Conservation (phyloP, 352 stramenopile genomes). For the Globisporangium polare region DNA sequence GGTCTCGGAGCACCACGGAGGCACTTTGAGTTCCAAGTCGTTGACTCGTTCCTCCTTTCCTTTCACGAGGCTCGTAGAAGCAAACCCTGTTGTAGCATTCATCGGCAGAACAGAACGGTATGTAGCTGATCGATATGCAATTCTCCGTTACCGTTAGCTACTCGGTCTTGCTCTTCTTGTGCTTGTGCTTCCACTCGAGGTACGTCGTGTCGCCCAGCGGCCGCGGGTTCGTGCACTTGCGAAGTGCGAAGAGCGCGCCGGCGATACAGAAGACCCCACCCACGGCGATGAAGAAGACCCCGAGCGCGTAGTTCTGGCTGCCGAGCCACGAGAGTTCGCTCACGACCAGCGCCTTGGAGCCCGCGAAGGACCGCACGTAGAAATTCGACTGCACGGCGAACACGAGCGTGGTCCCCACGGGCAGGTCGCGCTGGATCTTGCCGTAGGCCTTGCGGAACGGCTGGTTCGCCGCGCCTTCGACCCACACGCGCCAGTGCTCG, state of each 20-base stretch:
- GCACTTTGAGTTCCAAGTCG: too few species aligned
- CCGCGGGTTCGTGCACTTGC: constrained; percentile 46
- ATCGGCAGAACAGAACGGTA: too few species aligned
- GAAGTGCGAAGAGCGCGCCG: constrained; percentile 36
- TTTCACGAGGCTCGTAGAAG: too few species aligned
- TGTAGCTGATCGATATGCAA: too few species aligned
- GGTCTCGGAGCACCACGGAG: too few species aligned
- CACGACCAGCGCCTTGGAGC: constrained; percentile 64
- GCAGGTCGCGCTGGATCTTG: constrained; percentile 51
- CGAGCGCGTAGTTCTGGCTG: constrained; percentile 51
- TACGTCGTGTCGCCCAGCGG: constrained; percentile 42
- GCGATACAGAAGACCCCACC: constrained; percentile 52
- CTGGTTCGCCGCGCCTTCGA: constrained; percentile 54
- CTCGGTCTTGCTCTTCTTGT: background rate
- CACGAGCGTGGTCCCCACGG: constrained; percentile 44
- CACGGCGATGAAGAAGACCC: constrained; percentile 49
- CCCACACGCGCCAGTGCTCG: constrained; percentile 75
- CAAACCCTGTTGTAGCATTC: too few species aligned
- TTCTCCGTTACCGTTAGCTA: background rate
- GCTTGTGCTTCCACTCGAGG: constrained; percentile 59
- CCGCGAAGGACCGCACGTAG: constrained; percentile 61
- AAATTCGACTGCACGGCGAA: constrained; percentile 84
- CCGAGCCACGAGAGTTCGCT: constrained; percentile 68
- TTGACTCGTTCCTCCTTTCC: too few species aligned
- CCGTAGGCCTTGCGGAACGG: constrained; percentile 73